These are phyloP conservation scores for Triticum turgidum DNA, from an alignment of 176 grass and related monocot species.

Conservation along the genomic window DNA sequence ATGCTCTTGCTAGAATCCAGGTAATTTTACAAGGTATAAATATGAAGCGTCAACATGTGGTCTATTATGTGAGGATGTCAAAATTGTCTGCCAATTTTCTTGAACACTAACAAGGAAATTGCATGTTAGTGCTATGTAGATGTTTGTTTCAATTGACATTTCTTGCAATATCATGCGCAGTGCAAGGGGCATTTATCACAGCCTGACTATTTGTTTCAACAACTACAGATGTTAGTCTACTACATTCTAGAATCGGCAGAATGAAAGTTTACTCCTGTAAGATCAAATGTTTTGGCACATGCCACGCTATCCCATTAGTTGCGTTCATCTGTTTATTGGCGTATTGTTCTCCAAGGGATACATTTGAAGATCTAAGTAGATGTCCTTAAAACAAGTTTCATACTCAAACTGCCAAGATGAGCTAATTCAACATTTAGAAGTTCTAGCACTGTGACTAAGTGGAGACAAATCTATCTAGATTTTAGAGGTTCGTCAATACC, in stretches of 20 bases:
- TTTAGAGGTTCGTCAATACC: slow-evolving; percentile 21
- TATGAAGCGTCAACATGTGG: slow-evolving; percentile 32
- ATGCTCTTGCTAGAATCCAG: slow-evolving; percentile 99
- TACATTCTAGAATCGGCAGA: neutral
- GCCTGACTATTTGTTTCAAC: neutral
- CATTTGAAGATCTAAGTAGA: neutral
- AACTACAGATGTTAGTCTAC: neutral
- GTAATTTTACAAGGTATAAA: slow-evolving; percentile 62
- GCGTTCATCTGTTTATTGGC: slow-evolving; percentile 13
- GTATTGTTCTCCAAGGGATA: neutral
- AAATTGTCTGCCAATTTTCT: neutral
- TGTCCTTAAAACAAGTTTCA: neutral
- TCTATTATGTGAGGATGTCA: neutral
- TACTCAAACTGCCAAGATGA: neutral
- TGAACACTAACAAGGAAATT: neutral
- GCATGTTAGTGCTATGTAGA: neutral
- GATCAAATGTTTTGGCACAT: slow-evolving; percentile 1
- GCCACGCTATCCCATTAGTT: neutral
- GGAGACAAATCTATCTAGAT: slow-evolving; percentile 5
- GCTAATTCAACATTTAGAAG: slow-evolving; percentile 1
- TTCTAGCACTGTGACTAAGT: neutral
- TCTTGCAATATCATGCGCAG: slow-evolving; percentile 13
- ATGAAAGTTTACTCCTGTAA: slow-evolving; percentile 6
- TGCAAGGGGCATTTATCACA: slow-evolving; percentile 4
- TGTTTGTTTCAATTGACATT: slow-evolving; percentile 4